Conservation (phyloP, 2,329 filamentous ascomycete genomes). For the Phaeophleospora eucalypticola region DNA sequence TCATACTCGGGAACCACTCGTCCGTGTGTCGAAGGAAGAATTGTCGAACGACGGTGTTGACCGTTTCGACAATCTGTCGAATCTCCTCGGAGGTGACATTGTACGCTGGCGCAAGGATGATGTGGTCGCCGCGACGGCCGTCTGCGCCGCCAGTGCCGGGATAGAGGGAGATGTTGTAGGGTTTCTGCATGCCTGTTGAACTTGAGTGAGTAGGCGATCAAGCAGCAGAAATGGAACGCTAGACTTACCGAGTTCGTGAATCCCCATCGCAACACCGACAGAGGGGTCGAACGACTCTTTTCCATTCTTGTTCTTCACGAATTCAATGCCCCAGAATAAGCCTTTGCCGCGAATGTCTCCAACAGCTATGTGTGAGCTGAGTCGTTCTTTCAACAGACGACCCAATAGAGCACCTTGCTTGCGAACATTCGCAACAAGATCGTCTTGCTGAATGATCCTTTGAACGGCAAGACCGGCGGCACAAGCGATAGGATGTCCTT, state of each 20-base stretch:
- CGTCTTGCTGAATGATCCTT: constrained; percentile 53
- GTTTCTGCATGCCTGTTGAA: constrained; percentile 37
- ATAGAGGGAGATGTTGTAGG: constrained; percentile 58
- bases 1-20: not conserved
- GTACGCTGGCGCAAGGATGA: constrained; percentile 66
- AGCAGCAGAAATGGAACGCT: too few relatives aligned
- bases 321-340: constrained; percentile 57
- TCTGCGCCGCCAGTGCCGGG: constrained; percentile 61
- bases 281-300: constrained; percentile 52
- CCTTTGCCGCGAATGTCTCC: constrained; percentile 60
- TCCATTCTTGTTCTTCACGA: constrained; percentile 52
- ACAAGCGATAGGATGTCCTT: constrained; percentile 58
- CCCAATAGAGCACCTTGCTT: constrained; percentile 51
- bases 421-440: constrained; percentile 56
- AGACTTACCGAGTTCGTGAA: constrained; percentile 50
- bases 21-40: constrained; percentile 32
- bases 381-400: constrained; percentile 39
- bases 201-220: not conserved
- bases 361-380: constrained; percentile 49
- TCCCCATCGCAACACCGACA: constrained; percentile 42
- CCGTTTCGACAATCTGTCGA: constrained; percentile 50
- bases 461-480: constrained; percentile 62
- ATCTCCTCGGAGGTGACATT: constrained; percentile 58
- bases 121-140: constrained; percentile 60
- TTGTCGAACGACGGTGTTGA: constrained; percentile 51